phyloP scores from a whole-genome alignment of 2,329 filamentous ascomycete genomes.

The Cladophialophora psammophila region DNA sequence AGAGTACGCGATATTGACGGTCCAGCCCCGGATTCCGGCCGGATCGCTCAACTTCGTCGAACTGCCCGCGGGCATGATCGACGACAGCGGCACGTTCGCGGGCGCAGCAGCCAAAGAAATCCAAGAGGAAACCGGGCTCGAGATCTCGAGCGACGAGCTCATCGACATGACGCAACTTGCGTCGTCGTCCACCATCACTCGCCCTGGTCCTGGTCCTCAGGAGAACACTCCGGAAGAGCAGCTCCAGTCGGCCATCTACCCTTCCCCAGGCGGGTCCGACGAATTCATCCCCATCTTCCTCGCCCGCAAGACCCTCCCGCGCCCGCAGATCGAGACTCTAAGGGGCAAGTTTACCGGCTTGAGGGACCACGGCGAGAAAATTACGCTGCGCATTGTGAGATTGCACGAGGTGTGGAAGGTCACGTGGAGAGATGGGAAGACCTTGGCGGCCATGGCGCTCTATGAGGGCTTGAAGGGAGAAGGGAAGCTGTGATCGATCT shows the following conservation, averaged over 20 bases:
- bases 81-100: slow-evolving; percentile 61
- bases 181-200: slow-evolving; percentile 45
- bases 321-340: slow-evolving; percentile 57
- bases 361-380: slow-evolving; percentile 63
- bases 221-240: slow-evolving; percentile 40
- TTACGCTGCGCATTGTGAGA: slow-evolving; percentile 63
- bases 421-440: slow-evolving; percentile 63
- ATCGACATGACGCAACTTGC: slow-evolving; percentile 61
- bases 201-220: background rate
- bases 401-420: slow-evolving; percentile 62
- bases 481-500: slow-evolving; percentile 23
- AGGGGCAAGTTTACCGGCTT: slow-evolving; percentile 63
- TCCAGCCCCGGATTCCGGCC: slow-evolving; percentile 65
- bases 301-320: slow-evolving; percentile 60
- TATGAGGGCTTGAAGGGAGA: slow-evolving; percentile 48
- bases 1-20: slow-evolving; percentile 61
- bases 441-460: slow-evolving; percentile 62
- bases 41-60: slow-evolving; percentile 63
- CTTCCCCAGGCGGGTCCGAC: slow-evolving; percentile 63
- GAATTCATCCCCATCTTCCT: slow-evolving; percentile 66
- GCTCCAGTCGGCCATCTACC: slow-evolving; percentile 61
- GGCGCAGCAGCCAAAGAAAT: slow-evolving; percentile 66
- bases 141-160: slow-evolving; percentile 58
- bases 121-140: slow-evolving; percentile 63
- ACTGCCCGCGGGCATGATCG: slow-evolving; percentile 68